A percentile compares a stretch with the other conserved stretches of the same genome.
These are phyloP conservation scores for Cyberlindnera veronae DNA, from an alignment of 805 yeast genomes.

Conservation along the genomic window DNA sequence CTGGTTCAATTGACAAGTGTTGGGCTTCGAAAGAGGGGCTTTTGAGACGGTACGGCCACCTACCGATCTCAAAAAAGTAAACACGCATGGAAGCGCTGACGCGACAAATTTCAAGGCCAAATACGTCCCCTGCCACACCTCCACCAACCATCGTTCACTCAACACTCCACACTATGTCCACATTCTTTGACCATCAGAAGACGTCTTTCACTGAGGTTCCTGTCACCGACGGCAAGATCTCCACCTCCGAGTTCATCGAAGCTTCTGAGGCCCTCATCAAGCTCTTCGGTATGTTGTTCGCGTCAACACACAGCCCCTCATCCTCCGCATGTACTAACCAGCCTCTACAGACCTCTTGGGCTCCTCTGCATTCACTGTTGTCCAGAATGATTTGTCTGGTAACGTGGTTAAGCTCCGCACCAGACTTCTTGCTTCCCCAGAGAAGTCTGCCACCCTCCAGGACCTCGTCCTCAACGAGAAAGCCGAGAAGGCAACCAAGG, in stretches of 20 bases:
- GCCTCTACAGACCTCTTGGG: slow-evolving; percentile 57
- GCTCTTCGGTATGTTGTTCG: slow-evolving; percentile 55
- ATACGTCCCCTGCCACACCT: not conserved
- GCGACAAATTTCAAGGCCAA: slow-evolving; percentile 4
- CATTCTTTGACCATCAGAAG: slow-evolving; percentile 79
- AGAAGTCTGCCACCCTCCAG: slow-evolving; percentile 64
- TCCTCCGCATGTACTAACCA: slow-evolving; percentile 1
- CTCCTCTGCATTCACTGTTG: slow-evolving; percentile 79
- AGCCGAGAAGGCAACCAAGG: slow-evolving; percentile 59
- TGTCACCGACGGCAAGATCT: slow-evolving; percentile 55
- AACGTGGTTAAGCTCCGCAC: slow-evolving; percentile 74
- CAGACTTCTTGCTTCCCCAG: slow-evolving; percentile 63
- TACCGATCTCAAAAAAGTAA: slow-evolving; percentile 1
- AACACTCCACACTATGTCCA: slow-evolving; percentile 43
- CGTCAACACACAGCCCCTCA: not conserved
- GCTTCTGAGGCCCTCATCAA: slow-evolving; percentile 83
- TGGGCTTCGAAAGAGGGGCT: not conserved
- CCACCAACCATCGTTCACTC: not conserved
- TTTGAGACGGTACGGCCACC: not conserved
- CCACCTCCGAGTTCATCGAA: slow-evolving; percentile 72
- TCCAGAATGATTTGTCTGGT: slow-evolving; percentile 85
- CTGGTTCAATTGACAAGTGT: not conserved
- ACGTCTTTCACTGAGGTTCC: slow-evolving; percentile 75
- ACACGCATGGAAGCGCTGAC: slow-evolving; percentile 2
- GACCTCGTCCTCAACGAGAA: slow-evolving; percentile 73